These are phyloP conservation scores for Trichoderma arundinaceum DNA, from an alignment of 2,329 filamentous ascomycete species.

Conservation along the genomic window DNA sequence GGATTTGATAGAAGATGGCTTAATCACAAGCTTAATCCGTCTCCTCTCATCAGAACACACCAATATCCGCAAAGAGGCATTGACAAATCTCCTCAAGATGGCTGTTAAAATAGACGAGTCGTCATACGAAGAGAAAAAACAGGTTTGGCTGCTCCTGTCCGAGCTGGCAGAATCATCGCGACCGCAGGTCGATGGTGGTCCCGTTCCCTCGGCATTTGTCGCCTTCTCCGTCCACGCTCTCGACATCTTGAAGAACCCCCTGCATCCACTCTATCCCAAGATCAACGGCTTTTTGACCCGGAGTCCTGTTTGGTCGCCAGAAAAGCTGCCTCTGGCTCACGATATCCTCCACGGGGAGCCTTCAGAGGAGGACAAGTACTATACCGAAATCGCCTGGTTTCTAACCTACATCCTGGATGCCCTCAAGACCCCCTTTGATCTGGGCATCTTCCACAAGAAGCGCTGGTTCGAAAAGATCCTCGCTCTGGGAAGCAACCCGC, in stretches of 20 bases:
- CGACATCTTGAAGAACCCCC: slow-evolving; percentile 72
- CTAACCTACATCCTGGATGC: slow-evolving; percentile 72
- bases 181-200: slow-evolving; percentile 56
- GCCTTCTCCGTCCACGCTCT: slow-evolving; percentile 76
- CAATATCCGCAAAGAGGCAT: slow-evolving; percentile 79
- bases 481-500: slow-evolving; percentile 70
- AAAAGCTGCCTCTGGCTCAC: slow-evolving; percentile 73
- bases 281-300: slow-evolving; percentile 83
- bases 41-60: slow-evolving; percentile 77
- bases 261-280: slow-evolving; percentile 84
- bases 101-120: slow-evolving; percentile 69
- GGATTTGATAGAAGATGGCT: slow-evolving; percentile 78
- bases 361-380: slow-evolving; percentile 73
- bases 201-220: slow-evolving; percentile 75
- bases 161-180: slow-evolving; percentile 79
- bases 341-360: slow-evolving; percentile 69
- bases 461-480: slow-evolving; percentile 78
- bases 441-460: slow-evolving; percentile 65
- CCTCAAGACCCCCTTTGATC: slow-evolving; percentile 63
- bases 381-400: slow-evolving; percentile 76
- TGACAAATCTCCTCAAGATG: slow-evolving; percentile 71
- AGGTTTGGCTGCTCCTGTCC: slow-evolving; percentile 78
- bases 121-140: slow-evolving; percentile 74
- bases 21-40: slow-evolving; percentile 71
- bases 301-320: slow-evolving; percentile 75